These are phyloP conservation scores for Aeminium ludgeri DNA, from an alignment of 495 filamentous ascomycete genomes.

Conservation along the genomic window DNA sequence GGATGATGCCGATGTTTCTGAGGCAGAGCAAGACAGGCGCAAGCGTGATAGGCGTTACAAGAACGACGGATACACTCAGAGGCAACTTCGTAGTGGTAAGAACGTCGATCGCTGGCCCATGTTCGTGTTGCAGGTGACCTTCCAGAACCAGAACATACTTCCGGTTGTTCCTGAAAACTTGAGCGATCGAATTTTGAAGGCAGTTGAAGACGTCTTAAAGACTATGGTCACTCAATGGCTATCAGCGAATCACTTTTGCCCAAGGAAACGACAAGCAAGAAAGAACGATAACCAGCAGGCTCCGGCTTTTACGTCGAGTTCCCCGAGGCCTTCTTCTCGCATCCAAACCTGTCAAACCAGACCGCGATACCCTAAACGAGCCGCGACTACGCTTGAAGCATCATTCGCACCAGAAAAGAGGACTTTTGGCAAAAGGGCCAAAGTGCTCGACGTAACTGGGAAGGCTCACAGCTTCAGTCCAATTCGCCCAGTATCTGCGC, in stretches of 20 bases:
- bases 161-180: constrained; percentile 13
- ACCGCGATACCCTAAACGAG: no score
- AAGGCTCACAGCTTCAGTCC: not conserved
- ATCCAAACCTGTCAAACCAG: not conserved
- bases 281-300: constrained; percentile 6
- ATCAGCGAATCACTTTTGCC: constrained; percentile 22
- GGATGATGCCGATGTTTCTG: constrained; percentile 24
- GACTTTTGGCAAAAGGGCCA: not conserved
- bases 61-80: constrained; percentile 35
- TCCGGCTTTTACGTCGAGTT: constrained; percentile 1
- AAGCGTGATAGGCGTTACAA: constrained; percentile 29
- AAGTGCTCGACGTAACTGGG: not conserved
- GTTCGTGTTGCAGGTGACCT: constrained; percentile 65
- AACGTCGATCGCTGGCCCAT: constrained; percentile 74
- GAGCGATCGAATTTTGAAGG: constrained; percentile 31
- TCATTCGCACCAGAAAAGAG: not conserved
- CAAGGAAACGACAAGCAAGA: constrained; percentile 10
- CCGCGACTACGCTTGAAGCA: no score
- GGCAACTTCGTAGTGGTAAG: constrained; percentile 43
- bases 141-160: constrained; percentile 13
- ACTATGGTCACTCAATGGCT: constrained; percentile 26
- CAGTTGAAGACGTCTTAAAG: constrained; percentile 17
- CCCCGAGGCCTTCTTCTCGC: not conserved
- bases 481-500: not conserved
- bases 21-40: constrained; percentile 23